Conservation (phyloP, 139 green algal species). For the Gonium pectorale region DNA sequence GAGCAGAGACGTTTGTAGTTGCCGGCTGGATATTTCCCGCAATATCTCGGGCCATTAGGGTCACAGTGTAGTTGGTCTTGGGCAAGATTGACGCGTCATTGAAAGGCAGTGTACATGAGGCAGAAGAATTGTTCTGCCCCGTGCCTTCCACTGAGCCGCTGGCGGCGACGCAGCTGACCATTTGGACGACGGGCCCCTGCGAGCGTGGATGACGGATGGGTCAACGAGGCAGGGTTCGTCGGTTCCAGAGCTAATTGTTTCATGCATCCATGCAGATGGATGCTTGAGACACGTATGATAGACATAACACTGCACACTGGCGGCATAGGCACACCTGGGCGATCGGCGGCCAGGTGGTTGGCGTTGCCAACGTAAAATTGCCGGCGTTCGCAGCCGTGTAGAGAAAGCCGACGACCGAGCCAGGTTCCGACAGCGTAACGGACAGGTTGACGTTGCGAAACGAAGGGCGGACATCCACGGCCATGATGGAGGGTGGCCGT, state of each 20-base stretch:
- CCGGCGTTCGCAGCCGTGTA: background rate
- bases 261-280: too few species aligned
- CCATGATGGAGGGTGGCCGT: conserved; percentile 45
- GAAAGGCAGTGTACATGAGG: conserved; percentile 44
- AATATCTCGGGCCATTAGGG: conserved; percentile 43
- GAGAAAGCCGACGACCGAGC: conserved; percentile 34
- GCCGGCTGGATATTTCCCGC: conserved; percentile 52
- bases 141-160: too few species aligned
- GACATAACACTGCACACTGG: too few species aligned
- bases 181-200: conserved; percentile 7
- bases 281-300: too few species aligned
- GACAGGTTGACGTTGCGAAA: conserved; percentile 51
- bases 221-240: too few species aligned
- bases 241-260: too few species aligned
- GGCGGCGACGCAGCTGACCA: background rate
- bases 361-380: background rate
- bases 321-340: conserved; percentile 1
- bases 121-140: too few species aligned
- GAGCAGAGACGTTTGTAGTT: conserved; percentile 29
- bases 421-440: conserved; percentile 52
- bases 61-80: conserved; percentile 57
- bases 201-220: background rate
- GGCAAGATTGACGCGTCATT: background rate
- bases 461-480: conserved; percentile 1
- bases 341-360: conserved; percentile 22